Percentiles rank a stretch among this genome's conserved stretches.
Evolutionary conservation across 306 rosid species (phyloP).

Genomic region (Corylus avellana): DNA sequence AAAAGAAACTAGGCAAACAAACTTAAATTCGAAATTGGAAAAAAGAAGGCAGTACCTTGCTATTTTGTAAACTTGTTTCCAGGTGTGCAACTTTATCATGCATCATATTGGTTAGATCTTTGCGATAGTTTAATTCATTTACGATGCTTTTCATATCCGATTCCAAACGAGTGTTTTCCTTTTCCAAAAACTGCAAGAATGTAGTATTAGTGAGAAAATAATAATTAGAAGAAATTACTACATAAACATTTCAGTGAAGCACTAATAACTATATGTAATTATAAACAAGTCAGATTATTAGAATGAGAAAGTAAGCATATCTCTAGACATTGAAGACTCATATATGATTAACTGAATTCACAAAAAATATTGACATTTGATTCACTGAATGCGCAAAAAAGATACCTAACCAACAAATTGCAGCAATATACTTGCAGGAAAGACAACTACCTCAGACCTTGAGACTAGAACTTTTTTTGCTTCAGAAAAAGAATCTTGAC

Average conservation of each 20-base stretch:
- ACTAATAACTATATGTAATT: background rate
- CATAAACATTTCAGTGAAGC: background rate
- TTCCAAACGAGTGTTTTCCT: slow-evolving; percentile 48
- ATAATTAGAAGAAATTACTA: background rate
- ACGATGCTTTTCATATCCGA: slow-evolving; percentile 42
- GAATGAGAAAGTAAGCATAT: background rate
- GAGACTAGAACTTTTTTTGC: slow-evolving; percentile 41
- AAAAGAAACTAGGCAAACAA: background rate
- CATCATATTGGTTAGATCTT: slow-evolving; percentile 46
- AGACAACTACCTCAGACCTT: slow-evolving; percentile 66
- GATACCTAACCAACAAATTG: background rate
- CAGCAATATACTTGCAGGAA: slow-evolving; percentile 18
- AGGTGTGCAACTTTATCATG: slow-evolving; percentile 43
- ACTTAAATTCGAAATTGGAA: background rate
- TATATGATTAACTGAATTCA: background rate
- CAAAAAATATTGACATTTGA: slow-evolving; percentile 1
- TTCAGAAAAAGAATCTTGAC: slow-evolving; percentile 44
- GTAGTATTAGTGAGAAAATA: slow-evolving; percentile 7
- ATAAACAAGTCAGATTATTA: background rate
- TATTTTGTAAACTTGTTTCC: slow-evolving; percentile 45
- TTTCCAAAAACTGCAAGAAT: slow-evolving; percentile 50
- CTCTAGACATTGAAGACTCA: slow-evolving; percentile 3
- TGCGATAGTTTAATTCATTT: slow-evolving; percentile 45
- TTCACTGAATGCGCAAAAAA: slow-evolving; percentile 5
- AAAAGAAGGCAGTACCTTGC: slow-evolving; percentile 47